These are phyloP conservation scores for Salinomyces thailandicus DNA, from an alignment of 2,329 filamentous ascomycete species.

Conservation along the genomic window DNA sequence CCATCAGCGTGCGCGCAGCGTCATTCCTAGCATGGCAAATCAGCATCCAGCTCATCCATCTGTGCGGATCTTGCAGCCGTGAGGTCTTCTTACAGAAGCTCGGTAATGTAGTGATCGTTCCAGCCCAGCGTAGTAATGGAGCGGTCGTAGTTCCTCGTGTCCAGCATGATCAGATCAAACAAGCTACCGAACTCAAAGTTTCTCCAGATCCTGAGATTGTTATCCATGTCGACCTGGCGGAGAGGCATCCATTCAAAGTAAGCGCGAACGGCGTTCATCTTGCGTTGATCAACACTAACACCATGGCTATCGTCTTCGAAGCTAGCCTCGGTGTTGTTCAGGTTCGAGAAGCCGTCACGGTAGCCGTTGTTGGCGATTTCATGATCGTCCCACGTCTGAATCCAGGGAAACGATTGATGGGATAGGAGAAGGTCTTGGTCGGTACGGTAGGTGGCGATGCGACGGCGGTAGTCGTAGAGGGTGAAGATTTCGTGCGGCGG, in stretches of 20 bases:
- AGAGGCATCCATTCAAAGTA: constrained; percentile 36
- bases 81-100: too few species aligned
- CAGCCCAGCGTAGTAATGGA: constrained; percentile 31
- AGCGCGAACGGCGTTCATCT: constrained; percentile 38
- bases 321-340: constrained; percentile 36
- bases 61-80: too few species aligned
- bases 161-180: constrained; percentile 34
- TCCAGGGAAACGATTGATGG: constrained; percentile 34
- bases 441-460: constrained; percentile 32
- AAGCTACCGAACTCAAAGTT: constrained; percentile 33
- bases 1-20: constrained; percentile 21
- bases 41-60: too few species aligned
- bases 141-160: constrained; percentile 35
- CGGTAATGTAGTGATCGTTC: constrained; percentile 14
- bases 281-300: constrained; percentile 34
- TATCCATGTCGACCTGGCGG: constrained; percentile 34
- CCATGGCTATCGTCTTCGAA: constrained; percentile 29
- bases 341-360: constrained; percentile 29
- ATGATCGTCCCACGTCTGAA: constrained; percentile 27
- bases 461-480: constrained; percentile 35
- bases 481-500: constrained; percentile 31
- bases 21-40: too few species aligned
- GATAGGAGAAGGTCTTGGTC: constrained; percentile 32
- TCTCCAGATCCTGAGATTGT: constrained; percentile 34
- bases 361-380: constrained; percentile 34